These are phyloP conservation scores for Mucor velutinosus DNA, from an alignment of 371 early-diverging fungal genomes.

Conservation along the genomic window DNA sequence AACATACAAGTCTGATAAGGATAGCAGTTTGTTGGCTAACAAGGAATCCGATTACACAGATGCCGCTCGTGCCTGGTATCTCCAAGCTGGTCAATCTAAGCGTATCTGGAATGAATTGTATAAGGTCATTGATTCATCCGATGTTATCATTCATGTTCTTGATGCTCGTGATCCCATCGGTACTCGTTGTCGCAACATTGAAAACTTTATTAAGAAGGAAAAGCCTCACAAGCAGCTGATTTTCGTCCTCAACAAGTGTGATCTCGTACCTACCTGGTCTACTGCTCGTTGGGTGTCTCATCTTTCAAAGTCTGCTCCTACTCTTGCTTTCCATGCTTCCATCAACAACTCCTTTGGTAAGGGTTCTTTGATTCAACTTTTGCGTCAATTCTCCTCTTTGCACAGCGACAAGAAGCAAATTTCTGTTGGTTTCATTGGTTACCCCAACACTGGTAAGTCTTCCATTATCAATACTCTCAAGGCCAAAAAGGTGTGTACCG, in stretches of 20 bases:
- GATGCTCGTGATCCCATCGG: constrained; percentile 99
- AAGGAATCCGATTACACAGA: constrained; percentile 70
- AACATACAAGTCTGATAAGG: constrained; percentile 75
- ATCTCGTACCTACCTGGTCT: constrained; percentile 99
- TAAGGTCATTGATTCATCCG: constrained; percentile 99
- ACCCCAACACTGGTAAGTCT: constrained; percentile 96
- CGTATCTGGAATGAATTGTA: constrained; percentile 99
- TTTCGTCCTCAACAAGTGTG: constrained; percentile 99
- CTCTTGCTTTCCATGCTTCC: constrained; percentile 98
- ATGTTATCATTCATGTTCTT: constrained; percentile 97
- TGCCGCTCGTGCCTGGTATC: constrained; percentile 82
- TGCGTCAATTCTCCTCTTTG: constrained; percentile 95
- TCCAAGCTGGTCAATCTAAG: constrained; percentile 95
- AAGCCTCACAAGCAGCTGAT: constrained; percentile 97
- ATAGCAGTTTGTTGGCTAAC: constrained; percentile 75
- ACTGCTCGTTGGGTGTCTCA: constrained; percentile 94
- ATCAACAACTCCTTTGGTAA: constrained; percentile 99
- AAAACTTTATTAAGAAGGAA: constrained; percentile 92
- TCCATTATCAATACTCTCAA: constrained; percentile 99
- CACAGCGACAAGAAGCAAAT: constrained; percentile 98
- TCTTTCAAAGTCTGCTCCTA: constrained; percentile 92
- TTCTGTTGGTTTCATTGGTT: constrained; percentile 97
- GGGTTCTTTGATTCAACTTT: constrained; percentile 95
- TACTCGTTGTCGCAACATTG: constrained; percentile 94
- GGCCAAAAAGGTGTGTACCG: constrained; percentile 96